Evolutionary conservation across 768 basidiomycete species (phyloP).

Genomic region (Lactifluus rugatus): DNA sequence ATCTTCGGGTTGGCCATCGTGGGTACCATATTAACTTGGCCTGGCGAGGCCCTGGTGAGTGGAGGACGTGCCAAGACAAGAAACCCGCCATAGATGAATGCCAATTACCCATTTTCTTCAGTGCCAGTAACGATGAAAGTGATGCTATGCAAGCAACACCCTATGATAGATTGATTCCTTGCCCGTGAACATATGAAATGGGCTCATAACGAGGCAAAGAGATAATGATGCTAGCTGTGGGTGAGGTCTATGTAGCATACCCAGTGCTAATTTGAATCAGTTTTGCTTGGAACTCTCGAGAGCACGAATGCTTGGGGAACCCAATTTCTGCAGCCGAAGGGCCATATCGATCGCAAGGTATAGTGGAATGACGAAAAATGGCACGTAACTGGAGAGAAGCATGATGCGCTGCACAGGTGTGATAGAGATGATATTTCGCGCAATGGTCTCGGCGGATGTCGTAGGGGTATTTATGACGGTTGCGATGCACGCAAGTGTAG

Average conservation of each 20-base stretch:
- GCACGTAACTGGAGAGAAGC: slow-evolving; percentile 61
- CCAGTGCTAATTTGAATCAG: neutral
- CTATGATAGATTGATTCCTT: neutral
- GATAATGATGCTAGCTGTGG: neutral
- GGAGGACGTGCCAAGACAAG: slow-evolving; percentile 39
- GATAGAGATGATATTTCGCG: slow-evolving; percentile 31
- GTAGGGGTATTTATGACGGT: slow-evolving; percentile 47
- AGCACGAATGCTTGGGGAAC: slow-evolving; percentile 2
- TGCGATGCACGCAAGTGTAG: slow-evolving; percentile 61
- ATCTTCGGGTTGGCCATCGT: slow-evolving; percentile 49
- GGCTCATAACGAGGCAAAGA: neutral
- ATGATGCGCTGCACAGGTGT: slow-evolving; percentile 41
- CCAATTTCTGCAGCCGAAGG: slow-evolving; percentile 23
- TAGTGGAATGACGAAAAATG: slow-evolving; percentile 65
- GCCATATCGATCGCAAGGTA: slow-evolving; percentile 70
- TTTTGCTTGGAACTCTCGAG: neutral
- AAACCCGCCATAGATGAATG: neutral
- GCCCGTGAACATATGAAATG: neutral
- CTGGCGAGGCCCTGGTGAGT: slow-evolving; percentile 59
- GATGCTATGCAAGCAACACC: neutral
- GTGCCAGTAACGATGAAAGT: neutral
- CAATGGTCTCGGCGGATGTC: slow-evolving; percentile 28
- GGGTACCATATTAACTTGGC: slow-evolving; percentile 33
- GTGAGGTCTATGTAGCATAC: neutral
- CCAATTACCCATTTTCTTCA: neutral